These are phyloP conservation scores for Dalechampia spathulata DNA, from an alignment of 441 rosid genomes.

Conservation along the genomic window DNA sequence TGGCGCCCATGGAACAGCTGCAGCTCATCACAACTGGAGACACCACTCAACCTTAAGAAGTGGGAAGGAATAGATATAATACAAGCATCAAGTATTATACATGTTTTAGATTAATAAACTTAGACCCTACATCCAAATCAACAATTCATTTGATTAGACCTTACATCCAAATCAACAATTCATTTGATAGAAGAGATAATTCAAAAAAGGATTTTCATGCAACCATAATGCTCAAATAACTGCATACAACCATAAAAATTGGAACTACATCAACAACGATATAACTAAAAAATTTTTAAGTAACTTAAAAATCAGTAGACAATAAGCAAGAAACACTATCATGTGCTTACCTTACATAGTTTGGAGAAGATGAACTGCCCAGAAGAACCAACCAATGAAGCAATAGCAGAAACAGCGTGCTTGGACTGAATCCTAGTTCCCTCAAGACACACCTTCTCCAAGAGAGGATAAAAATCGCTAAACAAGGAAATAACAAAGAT, in stretches of 20 bases:
- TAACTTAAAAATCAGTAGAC: background rate
- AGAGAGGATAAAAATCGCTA: constrained; percentile 61
- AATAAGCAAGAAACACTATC: constrained; percentile 9
- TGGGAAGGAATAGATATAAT: too few relatives aligned
- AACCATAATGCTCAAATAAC: background rate
- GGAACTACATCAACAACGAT: background rate
- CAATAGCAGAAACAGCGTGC: constrained; percentile 80
- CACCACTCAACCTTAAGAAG: too few relatives aligned
- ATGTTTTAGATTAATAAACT: too few relatives aligned
- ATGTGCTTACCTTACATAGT: constrained; percentile 59
- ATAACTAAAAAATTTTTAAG: too few relatives aligned
- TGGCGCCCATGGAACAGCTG: too few relatives aligned
- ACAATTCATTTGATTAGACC: too few relatives aligned
- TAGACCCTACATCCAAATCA: too few relatives aligned
- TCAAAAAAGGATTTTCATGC: too few relatives aligned
- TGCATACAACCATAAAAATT: background rate
- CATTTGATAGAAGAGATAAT: too few relatives aligned
- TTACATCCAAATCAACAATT: too few relatives aligned
- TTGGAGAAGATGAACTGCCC: constrained; percentile 42
- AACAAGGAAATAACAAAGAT: constrained; percentile 16
- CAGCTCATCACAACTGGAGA: too few relatives aligned
- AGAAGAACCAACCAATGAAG: constrained; percentile 56
- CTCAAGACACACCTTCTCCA: constrained; percentile 61
- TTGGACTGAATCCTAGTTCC: constrained; percentile 87
- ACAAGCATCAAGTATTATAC: too few relatives aligned